phyloP scores from a whole-genome alignment of 2,329 filamentous ascomycete genomes.

The Penicillium sp. region DNA sequence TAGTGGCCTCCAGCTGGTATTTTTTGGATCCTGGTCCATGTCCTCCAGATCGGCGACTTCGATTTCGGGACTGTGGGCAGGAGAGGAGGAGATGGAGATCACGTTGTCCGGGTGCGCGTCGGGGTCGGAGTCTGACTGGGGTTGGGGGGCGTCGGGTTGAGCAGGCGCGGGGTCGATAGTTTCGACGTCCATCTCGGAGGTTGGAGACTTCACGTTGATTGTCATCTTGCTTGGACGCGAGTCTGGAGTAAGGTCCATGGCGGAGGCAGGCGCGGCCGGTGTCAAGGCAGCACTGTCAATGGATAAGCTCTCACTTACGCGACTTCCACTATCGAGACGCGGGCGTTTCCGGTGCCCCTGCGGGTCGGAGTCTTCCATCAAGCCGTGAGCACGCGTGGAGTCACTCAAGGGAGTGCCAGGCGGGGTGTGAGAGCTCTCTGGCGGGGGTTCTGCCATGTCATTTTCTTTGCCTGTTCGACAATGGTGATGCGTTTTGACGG shows the following conservation, averaged over 20 bases:
- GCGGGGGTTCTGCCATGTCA: conserved; percentile 48
- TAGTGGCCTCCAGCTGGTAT: conserved; percentile 44
- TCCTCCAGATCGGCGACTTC: conserved; percentile 52
- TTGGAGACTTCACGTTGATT: conserved; percentile 47
- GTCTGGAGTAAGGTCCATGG: conserved; percentile 29
- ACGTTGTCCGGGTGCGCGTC: conserved; percentile 25
- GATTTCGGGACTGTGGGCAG: conserved; percentile 47
- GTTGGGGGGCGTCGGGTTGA: conserved; percentile 12
- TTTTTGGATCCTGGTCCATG: conserved; percentile 47
- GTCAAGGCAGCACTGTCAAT: conserved; percentile 26
- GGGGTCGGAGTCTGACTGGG: conserved; percentile 11
- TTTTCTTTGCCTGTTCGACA: conserved; percentile 30
- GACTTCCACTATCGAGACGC: conserved; percentile 47
- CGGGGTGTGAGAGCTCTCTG: conserved; percentile 46
- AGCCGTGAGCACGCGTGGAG: conserved; percentile 30
- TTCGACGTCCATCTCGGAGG: conserved; percentile 18
- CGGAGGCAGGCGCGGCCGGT: conserved; percentile 28
- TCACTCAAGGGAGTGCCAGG: conserved; percentile 35
- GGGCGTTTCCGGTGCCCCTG: conserved; percentile 47
- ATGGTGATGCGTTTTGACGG: not conserved
- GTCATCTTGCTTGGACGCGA: conserved; percentile 46
- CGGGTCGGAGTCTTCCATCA: conserved; percentile 42
- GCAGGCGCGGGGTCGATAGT: conserved; percentile 13
- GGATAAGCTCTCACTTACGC: conserved; percentile 35
- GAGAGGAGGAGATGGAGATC: conserved; percentile 45